Evolutionary conservation across 495 filamentous ascomycete species (phyloP), one percentile per base, ranked within the genome.

Genomic region (Coniosporium apollinis): DNA sequence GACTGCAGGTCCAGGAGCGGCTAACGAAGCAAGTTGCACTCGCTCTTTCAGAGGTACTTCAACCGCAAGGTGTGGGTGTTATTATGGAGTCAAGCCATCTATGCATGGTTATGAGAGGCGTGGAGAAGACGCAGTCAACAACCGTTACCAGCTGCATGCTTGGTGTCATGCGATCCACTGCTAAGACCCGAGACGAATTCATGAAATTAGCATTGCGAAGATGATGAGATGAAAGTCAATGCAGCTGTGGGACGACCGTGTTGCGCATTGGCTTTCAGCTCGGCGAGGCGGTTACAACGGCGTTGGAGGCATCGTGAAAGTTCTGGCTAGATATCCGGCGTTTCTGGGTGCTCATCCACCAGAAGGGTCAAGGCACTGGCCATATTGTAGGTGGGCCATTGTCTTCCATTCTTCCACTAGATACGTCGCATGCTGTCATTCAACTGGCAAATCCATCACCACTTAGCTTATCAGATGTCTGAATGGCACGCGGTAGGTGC

Each of bases 91-190:
- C 82, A 20, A 82, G 76, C 45, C 89, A 97, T 61, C 65, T 96
- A n/a, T 96, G 89, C 65, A 96, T 94, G 86, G 87, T 93, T 7
- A 89, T 89, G 82, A 69, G 86, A 16, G 86, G 86, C 1, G 84
- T 94, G 18, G 70, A 93, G 53, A 94, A 99, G 64, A 81, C 82
- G 4, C 71, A 70, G 28, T 76, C 79, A 30, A 80, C 65, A 10
- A 96, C 91, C 8, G 87, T 83, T 19, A 96, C 89, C 21, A 94
- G 85, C 57, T 94, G 87, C 49, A 92, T 96, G 66, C 67, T 94
- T 18, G 91, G 89, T 16, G 80, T 83, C 52, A 91, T 96, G 66
- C 75, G 87, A 46, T 78, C 78, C 15, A 86, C 80, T 49, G 83
- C 82, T 22, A 94, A 87, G 64, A 94, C 85, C 3, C 66, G 89